Base-by-base conservation (phyloP, 108 stramenopile species). In the Fragilaria crotonensis region DNA sequence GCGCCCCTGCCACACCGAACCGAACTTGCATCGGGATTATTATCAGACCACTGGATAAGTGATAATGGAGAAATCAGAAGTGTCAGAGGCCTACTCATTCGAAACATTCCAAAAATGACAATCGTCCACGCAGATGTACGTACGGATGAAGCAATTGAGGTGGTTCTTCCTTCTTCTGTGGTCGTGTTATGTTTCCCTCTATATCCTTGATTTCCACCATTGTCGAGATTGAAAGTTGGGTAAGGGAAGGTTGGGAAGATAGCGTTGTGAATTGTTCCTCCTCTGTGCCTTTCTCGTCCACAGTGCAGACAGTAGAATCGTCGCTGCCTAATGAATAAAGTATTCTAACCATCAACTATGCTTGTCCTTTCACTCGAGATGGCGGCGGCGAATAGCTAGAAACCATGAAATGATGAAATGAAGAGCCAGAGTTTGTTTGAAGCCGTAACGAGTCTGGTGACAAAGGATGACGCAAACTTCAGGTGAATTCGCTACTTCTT, bases 1-100 rank as follows among this genome's bases (percentile, higher is more conserved):
- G 28, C 28, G 80, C 64, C 25, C 90, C 90, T n/a, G 62, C 76
- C 17, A 82, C 61, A 17, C 83, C 78, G 63, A 89, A 92, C n/a
- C 90, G 84, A 46, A 87, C 47, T 25, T 81, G 75, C 58, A 86
- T 62, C 1, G 90, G 87, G 44, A 87, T 66, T 25, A 70, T 63
- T 53, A 81, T 54, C 62, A 91, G 58, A 26, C 80, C 53, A 20
- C 81, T 66, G 30, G n/a, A n/a, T n/a, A n/a, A n/a, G n/a, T n/a
- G 21, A 54, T 45, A 3, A 32, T 52, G 33, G 14, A 63, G 25
- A 36, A 52, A 29, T 1, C 4, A 25, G 26, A 45, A 25, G 57
- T 45, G 1, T 19, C 9, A 25, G 33, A 2, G 50, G 54, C 33
- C 0, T 23, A 22, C 44, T 45, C 45, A 31, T 41, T 11, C 36